A percentile compares a stretch with the other conserved stretches of the same genome.
phyloP scores from a whole-genome alignment of 2,329 filamentous ascomycete species.

The Diaporthe citrichinensis region DNA sequence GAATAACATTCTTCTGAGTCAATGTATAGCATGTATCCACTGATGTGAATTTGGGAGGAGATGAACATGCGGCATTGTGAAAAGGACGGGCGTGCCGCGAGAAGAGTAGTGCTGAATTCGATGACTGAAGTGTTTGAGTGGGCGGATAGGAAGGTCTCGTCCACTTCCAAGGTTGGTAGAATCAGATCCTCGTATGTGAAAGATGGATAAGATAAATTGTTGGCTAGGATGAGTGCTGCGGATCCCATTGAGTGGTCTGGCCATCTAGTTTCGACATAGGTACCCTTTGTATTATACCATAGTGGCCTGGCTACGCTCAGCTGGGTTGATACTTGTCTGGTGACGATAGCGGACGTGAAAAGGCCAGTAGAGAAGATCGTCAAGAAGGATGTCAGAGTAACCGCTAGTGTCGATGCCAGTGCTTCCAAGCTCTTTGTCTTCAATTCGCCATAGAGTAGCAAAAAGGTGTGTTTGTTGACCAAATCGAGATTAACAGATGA shows the following conservation, averaged over 20 bases:
- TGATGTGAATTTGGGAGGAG: not conserved
- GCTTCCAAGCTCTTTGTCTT: not conserved
- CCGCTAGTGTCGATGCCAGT: not conserved
- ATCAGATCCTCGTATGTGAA: conserved; percentile 4
- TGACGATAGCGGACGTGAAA: not conserved
- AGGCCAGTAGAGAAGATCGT: not conserved
- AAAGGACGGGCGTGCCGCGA: not conserved
- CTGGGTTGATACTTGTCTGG: not conserved
- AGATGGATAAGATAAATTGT: not conserved
- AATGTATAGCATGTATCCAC: not conserved
- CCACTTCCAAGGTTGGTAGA: not conserved
- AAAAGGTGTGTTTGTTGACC: not conserved
- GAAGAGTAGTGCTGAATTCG: not conserved
- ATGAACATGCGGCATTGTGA: not conserved
- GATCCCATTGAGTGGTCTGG: not conserved
- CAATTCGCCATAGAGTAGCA: not conserved
- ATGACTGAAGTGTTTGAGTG: not conserved
- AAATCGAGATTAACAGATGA: not conserved
- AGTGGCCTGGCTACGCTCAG: not conserved
- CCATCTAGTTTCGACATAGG: fast-evolving
- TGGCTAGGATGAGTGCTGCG: not conserved
- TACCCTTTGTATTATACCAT: not conserved
- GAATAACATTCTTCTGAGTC: not conserved
- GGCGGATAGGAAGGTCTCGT: not conserved
- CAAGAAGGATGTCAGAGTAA: not conserved